A percentile compares a stretch with the other conserved stretches of the same genome.
These are phyloP conservation scores for Dissoconium aciculare DNA, from an alignment of 2,329 filamentous ascomycete genomes.

Conservation along the genomic window DNA sequence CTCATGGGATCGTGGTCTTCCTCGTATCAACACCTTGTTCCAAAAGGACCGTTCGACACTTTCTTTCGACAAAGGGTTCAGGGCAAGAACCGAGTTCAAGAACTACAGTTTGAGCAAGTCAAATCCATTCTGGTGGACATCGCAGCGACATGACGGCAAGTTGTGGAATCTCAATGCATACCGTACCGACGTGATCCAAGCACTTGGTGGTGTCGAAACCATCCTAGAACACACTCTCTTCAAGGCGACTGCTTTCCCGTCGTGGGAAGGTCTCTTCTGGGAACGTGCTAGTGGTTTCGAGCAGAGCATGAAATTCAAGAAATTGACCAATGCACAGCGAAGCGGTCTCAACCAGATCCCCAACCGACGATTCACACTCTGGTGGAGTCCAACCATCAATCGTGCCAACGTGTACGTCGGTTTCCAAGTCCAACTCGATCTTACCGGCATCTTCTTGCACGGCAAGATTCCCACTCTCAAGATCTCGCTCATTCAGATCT, in stretches of 20 bases:
- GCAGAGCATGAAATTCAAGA: conserved; percentile 89
- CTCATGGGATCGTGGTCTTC: conserved; percentile 93
- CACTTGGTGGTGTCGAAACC: conserved; percentile 88
- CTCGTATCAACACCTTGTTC: conserved; percentile 96
- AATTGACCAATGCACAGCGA: conserved; percentile 90
- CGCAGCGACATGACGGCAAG: conserved; percentile 90
- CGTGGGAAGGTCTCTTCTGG: conserved; percentile 95
- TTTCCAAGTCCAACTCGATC: conserved; percentile 96
- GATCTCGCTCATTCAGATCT: conserved; percentile 96
- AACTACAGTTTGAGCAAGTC: conserved; percentile 98
- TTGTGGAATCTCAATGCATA: conserved; percentile 89
- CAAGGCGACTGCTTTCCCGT: conserved; percentile 91
- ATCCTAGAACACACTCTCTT: conserved; percentile 70
- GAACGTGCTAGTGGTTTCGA: conserved; percentile 26
- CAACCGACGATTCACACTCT: conserved; percentile 93
- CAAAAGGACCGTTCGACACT: conserved; percentile 95
- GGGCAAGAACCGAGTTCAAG: conserved; percentile 90
- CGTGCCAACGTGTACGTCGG: conserved; percentile 88
- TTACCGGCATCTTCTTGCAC: conserved; percentile 97
- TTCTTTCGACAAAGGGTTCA: conserved; percentile 97
- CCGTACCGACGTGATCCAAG: conserved; percentile 91
- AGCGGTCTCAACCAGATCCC: conserved; percentile 97
- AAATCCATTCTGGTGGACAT: conserved; percentile 99
- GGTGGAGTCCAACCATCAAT: conserved; percentile 57
- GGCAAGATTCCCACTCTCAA: conserved; percentile 97